These are phyloP conservation scores for Aethionema arabicum DNA, from an alignment of 345 rosid genomes.

Conservation along the genomic window DNA sequence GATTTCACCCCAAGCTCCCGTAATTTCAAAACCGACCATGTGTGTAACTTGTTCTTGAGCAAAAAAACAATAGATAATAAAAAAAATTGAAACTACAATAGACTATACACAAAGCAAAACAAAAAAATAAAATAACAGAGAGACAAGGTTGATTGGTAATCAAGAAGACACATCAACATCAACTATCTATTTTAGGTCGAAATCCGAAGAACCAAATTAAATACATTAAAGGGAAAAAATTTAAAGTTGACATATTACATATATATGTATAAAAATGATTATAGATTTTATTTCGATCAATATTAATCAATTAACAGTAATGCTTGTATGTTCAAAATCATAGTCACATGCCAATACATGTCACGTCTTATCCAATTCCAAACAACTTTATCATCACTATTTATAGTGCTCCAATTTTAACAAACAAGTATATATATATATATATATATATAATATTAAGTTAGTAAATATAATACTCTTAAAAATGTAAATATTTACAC, in stretches of 20 bases:
- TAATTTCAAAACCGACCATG: too few relatives aligned
- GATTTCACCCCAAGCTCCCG: too few relatives aligned
- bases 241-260: constrained; percentile 26
- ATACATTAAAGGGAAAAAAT: background rate
- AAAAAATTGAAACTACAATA: too few relatives aligned
- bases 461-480: background rate
- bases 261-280: constrained; percentile 21
- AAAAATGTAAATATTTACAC: constrained; percentile 7
- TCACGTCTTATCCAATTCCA: constrained; percentile 33
- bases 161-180: too few relatives aligned
- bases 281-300: constrained; percentile 28
- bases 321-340: constrained; percentile 24
- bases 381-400: constrained; percentile 10
- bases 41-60: too few relatives aligned
- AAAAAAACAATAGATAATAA: too few relatives aligned
- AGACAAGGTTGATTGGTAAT: too few relatives aligned
- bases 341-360: constrained; percentile 26
- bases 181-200: background rate
- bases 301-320: constrained; percentile 32
- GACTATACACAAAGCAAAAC: too few relatives aligned
- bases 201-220: constrained; percentile 3
- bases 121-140: too few relatives aligned
- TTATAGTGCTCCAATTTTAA: constrained; percentile 2
- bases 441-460: background rate
- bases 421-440: background rate